Conservation (phyloP, 2,329 filamentous ascomycete genomes). For the Aspergillus fumigatiaffinis region DNA sequence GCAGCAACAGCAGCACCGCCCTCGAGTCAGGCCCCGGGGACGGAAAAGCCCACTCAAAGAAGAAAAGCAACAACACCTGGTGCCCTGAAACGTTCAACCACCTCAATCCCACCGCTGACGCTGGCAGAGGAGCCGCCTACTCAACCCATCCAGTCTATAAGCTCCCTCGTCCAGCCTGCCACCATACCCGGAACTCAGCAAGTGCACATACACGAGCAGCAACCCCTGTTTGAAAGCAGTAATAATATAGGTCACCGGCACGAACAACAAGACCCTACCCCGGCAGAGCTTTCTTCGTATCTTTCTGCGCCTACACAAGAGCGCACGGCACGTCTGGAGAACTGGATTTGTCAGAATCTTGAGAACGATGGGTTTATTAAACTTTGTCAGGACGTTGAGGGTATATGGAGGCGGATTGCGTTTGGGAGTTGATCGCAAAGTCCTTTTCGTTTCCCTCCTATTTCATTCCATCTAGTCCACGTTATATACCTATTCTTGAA, state of each 20-base stretch:
- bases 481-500: neutral
- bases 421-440: conserved; percentile 34
- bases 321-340: conserved; percentile 31
- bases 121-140: neutral
- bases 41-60: neutral
- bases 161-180: neutral
- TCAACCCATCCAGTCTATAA: neutral
- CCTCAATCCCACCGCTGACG: neutral
- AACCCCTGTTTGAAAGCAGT: too few relatives aligned
- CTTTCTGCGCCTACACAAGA: conserved; percentile 27
- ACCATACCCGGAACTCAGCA: neutral
- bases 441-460: too few relatives aligned
- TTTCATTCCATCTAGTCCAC: neutral
- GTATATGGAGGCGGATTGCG: conserved; percentile 38
- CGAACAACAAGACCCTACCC: neutral
- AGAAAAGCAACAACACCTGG: neutral
- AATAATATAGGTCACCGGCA: neutral
- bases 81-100: neutral
- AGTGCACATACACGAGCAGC: neutral
- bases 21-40: neutral
- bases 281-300: conserved; percentile 30
- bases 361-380: conserved; percentile 39
- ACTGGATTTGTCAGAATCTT: conserved; percentile 41
- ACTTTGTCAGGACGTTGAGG: conserved; percentile 40
- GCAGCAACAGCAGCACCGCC: neutral